A percentile compares a stretch with the other conserved stretches of the same genome.
Conservation (phyloP, 805 yeast species). For the Vanderwaltozyma polyspora region DNA sequence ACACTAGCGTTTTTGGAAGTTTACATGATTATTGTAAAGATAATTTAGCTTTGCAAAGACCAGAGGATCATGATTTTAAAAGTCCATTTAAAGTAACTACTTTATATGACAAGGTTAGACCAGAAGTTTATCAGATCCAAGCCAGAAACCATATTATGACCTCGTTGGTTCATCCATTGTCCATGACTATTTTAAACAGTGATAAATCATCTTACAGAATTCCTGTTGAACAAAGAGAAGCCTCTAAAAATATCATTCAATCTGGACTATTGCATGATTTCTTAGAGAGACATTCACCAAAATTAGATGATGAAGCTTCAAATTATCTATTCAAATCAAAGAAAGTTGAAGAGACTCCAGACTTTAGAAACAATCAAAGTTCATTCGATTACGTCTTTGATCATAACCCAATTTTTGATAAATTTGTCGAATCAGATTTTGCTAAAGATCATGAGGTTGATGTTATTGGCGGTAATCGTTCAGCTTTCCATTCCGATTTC, state of each 20-base stretch:
- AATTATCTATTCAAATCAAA: slow-evolving; percentile 4
- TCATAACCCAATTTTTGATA: slow-evolving; percentile 9
- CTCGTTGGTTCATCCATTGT: slow-evolving; percentile 10
- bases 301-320: slow-evolving; percentile 1
- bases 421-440: slow-evolving; percentile 8
- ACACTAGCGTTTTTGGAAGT: slow-evolving; percentile 1
- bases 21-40: slow-evolving; percentile 2
- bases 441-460: slow-evolving; percentile 7
- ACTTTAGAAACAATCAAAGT: slow-evolving; percentile 1
- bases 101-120: slow-evolving; percentile 15
- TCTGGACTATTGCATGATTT: slow-evolving; percentile 11
- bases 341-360: background rate
- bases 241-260: slow-evolving; percentile 8
- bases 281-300: slow-evolving; percentile 3
- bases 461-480: slow-evolving; percentile 7
- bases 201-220: slow-evolving; percentile 10
- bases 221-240: slow-evolving; percentile 3
- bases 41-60: background rate
- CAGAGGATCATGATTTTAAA: background rate
- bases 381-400: slow-evolving; percentile 11
- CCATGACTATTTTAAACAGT: slow-evolving; percentile 11
- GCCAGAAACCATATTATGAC: slow-evolving; percentile 15
- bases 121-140: slow-evolving; percentile 25
- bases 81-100: slow-evolving; percentile 1
- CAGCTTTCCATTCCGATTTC: slow-evolving; percentile 7